These are phyloP conservation scores for Fusarium subglutinans DNA, from an alignment of 2,329 filamentous ascomycete species.

Conservation along the genomic window DNA sequence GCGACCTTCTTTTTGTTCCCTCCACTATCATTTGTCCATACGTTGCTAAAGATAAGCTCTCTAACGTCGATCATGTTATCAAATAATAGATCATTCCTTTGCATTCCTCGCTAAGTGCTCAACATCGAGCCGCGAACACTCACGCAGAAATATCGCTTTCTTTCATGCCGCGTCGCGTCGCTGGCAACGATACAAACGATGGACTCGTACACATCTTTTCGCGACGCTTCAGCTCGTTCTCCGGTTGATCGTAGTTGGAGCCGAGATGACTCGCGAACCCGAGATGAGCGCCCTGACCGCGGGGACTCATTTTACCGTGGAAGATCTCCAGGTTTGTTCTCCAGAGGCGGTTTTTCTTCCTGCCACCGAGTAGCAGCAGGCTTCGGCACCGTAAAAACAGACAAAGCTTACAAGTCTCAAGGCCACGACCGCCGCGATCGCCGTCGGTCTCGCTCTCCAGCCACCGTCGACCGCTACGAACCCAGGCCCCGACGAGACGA, in stretches of 20 bases:
- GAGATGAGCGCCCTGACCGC: conserved; percentile 57
- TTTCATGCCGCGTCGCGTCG: conserved; percentile 31
- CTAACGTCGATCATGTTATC: conserved; percentile 65
- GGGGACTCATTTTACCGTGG: conserved; percentile 71
- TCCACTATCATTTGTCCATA: conserved; percentile 37
- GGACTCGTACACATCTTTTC: conserved; percentile 65
- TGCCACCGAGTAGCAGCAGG: background rate
- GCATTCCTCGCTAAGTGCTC: conserved; percentile 41
- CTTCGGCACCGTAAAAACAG: background rate
- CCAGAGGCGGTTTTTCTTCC: background rate
- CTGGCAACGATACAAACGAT: conserved; percentile 47
- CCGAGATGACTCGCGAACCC: conserved; percentile 62
- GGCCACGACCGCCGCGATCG: conserved; percentile 69
- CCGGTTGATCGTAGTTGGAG: conserved; percentile 63
- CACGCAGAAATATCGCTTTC: conserved; percentile 6
- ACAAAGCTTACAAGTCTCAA: conserved; percentile 41
- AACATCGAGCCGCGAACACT: background rate
- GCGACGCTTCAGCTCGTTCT: conserved; percentile 62
- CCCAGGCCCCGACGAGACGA: conserved; percentile 76
- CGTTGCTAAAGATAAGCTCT: conserved; percentile 57
- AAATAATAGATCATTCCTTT: conserved; percentile 57
- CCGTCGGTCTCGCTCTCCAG: conserved; percentile 75
- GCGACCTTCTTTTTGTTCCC: conserved; percentile 38
- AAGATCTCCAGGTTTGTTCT: conserved; percentile 74
- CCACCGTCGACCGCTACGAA: conserved; percentile 79